phyloP scores from a whole-genome alignment of 31 red algal species.

The Bonnemaisonia californica region DNA sequence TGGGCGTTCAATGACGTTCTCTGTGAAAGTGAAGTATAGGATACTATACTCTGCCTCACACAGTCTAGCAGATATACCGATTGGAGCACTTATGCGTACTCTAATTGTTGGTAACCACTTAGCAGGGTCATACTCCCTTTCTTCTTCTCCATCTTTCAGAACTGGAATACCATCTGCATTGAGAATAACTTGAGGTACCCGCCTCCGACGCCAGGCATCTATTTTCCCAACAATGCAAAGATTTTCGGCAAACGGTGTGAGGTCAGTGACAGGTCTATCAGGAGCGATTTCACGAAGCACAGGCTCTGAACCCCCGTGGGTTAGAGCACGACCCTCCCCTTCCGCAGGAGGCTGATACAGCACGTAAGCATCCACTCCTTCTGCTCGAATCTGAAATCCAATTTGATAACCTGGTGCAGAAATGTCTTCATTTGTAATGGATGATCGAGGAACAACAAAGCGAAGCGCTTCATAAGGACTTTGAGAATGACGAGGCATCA shows the following conservation, averaged over 20 bases:
- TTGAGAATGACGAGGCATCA: conserved; percentile 84
- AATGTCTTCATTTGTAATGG: conserved; percentile 61
- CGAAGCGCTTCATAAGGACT: conserved; percentile 81
- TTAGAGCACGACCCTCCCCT: conserved; percentile 71
- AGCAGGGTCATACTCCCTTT: conserved; percentile 73
- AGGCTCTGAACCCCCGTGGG: conserved; percentile 63
- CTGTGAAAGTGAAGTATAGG: conserved; percentile 93
- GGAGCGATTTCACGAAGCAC: conserved; percentile 40
- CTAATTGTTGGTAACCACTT: conserved; percentile 76
- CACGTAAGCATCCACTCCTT: conserved; percentile 75
- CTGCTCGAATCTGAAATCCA: conserved; percentile 64
- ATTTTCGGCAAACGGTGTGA: conserved; percentile 58
- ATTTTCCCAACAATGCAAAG: conserved; percentile 67
- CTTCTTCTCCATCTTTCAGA: conserved; percentile 70
- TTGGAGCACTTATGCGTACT: conserved; percentile 65
- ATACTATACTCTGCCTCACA: conserved; percentile 92
- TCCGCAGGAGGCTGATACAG: conserved; percentile 69
- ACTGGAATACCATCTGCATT: conserved; percentile 81
- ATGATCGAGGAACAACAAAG: conserved; percentile 62
- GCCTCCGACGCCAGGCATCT: conserved; percentile 63
- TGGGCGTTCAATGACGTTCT: conserved; percentile 83
- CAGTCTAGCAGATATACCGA: conserved; percentile 62
- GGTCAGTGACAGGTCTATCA: conserved; percentile 39
- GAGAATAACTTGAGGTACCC: conserved; percentile 76
- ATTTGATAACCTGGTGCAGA: conserved; percentile 76